phyloP scores from a whole-genome alignment of 352 stramenopile genomes.

The Halophytophthora polymorphica region DNA sequence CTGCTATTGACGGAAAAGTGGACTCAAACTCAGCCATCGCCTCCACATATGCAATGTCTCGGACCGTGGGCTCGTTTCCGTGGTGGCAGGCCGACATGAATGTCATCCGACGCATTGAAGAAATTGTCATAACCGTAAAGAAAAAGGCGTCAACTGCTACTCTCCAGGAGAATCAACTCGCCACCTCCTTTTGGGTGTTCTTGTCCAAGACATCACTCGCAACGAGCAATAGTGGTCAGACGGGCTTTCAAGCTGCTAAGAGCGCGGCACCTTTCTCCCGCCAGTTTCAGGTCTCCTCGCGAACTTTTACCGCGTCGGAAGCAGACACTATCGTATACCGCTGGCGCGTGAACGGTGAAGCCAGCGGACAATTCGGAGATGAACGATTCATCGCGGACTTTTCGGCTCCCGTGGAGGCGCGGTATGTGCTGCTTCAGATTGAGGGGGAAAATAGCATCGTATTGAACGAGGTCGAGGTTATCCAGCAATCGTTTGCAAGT shows the following conservation, averaged over 20 bases:
- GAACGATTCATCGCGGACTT: slow-evolving; percentile 40
- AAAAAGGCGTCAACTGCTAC: slow-evolving; percentile 28
- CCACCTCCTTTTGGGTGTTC: slow-evolving; percentile 44
- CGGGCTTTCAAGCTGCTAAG: slow-evolving; percentile 31
- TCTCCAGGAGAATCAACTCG: slow-evolving; percentile 28
- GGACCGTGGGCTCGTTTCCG: slow-evolving; percentile 35
- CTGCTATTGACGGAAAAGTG: slow-evolving; percentile 42
- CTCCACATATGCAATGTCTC: slow-evolving; percentile 54
- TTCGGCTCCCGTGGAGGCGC: slow-evolving; percentile 27
- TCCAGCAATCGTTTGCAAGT: slow-evolving; percentile 56
- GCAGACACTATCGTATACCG: slow-evolving; percentile 38
- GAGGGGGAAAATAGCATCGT: slow-evolving; percentile 54
- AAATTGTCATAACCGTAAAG: slow-evolving; percentile 52
- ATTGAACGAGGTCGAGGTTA: slow-evolving; percentile 65
- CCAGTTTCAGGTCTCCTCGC: slow-evolving; percentile 36
- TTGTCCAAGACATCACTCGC: slow-evolving; percentile 36
- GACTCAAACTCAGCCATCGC: slow-evolving; percentile 36
- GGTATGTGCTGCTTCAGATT: slow-evolving; percentile 51
- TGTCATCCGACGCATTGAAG: slow-evolving; percentile 32
- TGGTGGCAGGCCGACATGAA: slow-evolving; percentile 64
- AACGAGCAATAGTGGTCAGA: slow-evolving; percentile 27
- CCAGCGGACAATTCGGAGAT: slow-evolving; percentile 25
- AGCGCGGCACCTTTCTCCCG: slow-evolving; percentile 18
- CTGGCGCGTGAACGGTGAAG: slow-evolving; percentile 60
- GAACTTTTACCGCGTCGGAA: slow-evolving; percentile 43